Percentiles rank a stretch among this genome's conserved stretches.
These are phyloP conservation scores for Xylariaceae sp. DNA, from an alignment of 2,329 filamentous ascomycete genomes.

Conservation along the genomic window DNA sequence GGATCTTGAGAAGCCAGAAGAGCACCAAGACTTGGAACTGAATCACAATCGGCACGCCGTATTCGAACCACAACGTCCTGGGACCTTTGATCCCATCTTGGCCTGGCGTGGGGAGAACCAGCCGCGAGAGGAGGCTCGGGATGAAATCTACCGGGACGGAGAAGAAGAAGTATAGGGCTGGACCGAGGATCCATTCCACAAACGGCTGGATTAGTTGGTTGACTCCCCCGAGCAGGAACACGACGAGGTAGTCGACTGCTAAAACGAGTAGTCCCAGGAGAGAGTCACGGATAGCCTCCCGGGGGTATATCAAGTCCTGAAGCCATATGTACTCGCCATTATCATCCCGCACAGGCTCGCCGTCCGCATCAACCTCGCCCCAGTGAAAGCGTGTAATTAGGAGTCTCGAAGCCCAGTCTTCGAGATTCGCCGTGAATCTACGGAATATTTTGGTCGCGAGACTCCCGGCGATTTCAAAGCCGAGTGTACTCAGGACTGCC, in stretches of 20 bases:
- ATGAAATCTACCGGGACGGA: conserved; percentile 6
- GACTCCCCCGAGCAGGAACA: background rate
- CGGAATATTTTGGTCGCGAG: conserved; percentile 2
- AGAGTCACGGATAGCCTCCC: conserved; percentile 1
- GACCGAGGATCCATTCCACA: background rate
- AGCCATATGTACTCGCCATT: conserved; percentile 11
- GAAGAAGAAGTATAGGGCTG: conserved; percentile 6
- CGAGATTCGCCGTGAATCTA: background rate
- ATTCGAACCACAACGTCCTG: conserved; percentile 18
- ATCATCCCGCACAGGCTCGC: conserved; percentile 2
- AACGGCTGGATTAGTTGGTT: background rate
- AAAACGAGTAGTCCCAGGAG: background rate
- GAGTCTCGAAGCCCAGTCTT: background rate
- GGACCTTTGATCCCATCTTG: background rate
- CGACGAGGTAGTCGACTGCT: conserved; percentile 4
- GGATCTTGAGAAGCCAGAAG: conserved; percentile 21
- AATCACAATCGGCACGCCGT: conserved; percentile 16
- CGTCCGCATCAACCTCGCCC: conserved; percentile 17
- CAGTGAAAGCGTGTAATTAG: conserved; percentile 14
- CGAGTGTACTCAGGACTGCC: conserved; percentile 23
- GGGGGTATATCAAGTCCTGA: conserved; percentile 3
- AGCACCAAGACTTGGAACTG: conserved; percentile 22
- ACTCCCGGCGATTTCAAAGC: conserved; percentile 22
- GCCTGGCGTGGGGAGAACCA: conserved; percentile 19
- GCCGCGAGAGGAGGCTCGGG: conserved; percentile 1